These are phyloP conservation scores for Trifolium dubium DNA, from an alignment of 306 rosid genomes.

Conservation along the genomic window DNA sequence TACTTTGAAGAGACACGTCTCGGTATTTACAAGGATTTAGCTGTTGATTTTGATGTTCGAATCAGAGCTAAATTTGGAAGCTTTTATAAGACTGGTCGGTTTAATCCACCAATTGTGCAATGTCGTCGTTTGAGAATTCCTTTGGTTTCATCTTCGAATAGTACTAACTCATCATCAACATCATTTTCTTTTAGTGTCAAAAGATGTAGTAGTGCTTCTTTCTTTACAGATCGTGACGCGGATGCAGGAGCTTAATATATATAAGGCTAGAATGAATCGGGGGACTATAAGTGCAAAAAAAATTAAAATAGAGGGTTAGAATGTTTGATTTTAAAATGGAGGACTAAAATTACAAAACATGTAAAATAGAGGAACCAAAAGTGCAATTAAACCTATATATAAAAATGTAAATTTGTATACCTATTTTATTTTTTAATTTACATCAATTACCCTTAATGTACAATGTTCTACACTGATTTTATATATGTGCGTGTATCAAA, in stretches of 20 bases:
- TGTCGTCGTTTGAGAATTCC: slow-evolving; percentile 46
- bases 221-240: slow-evolving; percentile 35
- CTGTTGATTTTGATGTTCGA: slow-evolving; percentile 43
- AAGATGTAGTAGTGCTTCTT: slow-evolving; percentile 32
- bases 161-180: background rate
- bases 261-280: no score
- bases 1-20: slow-evolving; percentile 36
- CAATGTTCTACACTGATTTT: no score
- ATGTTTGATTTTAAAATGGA: no score
- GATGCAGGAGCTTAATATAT: background rate
- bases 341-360: no score
- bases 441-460: background rate
- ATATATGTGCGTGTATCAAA: no score
- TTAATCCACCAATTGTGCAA: slow-evolving; percentile 31
- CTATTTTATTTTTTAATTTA: background rate
- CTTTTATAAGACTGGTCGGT: background rate
- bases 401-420: background rate
- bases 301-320: no score
- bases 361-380: no score
- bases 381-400: no score
- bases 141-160: slow-evolving; percentile 34
- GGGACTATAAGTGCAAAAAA: no score
- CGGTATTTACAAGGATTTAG: slow-evolving; percentile 39
- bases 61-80: slow-evolving; percentile 34
- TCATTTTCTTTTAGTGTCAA: slow-evolving; percentile 28